Conservation (phyloP, 1,284 basidiomycete genomes). For the Agaricales sp. region DNA sequence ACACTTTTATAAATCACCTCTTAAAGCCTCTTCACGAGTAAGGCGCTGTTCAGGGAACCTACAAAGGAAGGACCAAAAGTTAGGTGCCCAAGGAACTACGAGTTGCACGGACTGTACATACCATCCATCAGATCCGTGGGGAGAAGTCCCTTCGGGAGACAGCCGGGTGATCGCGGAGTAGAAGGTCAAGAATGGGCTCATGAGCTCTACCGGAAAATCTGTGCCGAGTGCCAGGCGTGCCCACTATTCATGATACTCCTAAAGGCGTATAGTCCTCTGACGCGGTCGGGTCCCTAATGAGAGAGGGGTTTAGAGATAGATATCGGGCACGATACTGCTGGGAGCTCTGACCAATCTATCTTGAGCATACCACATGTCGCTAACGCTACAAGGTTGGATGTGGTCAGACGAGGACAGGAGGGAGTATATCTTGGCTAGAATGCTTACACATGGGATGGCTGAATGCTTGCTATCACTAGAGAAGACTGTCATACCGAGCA, state of each 20-base stretch:
- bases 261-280: slow-evolving; percentile 84
- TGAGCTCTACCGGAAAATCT: slow-evolving; percentile 82
- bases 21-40: slow-evolving; percentile 60
- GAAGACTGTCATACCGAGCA: slow-evolving; percentile 6
- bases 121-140: slow-evolving; percentile 80
- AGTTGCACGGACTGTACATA: slow-evolving; percentile 22
- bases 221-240: slow-evolving; percentile 69
- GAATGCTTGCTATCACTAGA: slow-evolving; percentile 68
- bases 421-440: no score
- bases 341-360: slow-evolving; percentile 59
- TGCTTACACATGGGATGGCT: slow-evolving; percentile 81
- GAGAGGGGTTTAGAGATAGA: slow-evolving; percentile 4
- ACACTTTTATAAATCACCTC: no score
- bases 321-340: slow-evolving; percentile 1
- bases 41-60: slow-evolving; percentile 80
- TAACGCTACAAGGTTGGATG: slow-evolving; percentile 34
- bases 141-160: slow-evolving; percentile 62
- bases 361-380: slow-evolving; percentile 88
- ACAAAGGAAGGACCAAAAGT: not conserved
- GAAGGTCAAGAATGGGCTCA: slow-evolving; percentile 72
- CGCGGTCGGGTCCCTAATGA: slow-evolving; percentile 66
- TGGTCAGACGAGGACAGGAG: slow-evolving; percentile 3
- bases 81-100: no score
- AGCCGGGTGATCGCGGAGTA: slow-evolving; percentile 80
- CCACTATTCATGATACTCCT: slow-evolving; percentile 54